Evolutionary conservation across 2,329 filamentous ascomycete species (phyloP), one percentile per base, ranked within the genome.

Genomic region (Cordyceps tenuipes): DNA sequence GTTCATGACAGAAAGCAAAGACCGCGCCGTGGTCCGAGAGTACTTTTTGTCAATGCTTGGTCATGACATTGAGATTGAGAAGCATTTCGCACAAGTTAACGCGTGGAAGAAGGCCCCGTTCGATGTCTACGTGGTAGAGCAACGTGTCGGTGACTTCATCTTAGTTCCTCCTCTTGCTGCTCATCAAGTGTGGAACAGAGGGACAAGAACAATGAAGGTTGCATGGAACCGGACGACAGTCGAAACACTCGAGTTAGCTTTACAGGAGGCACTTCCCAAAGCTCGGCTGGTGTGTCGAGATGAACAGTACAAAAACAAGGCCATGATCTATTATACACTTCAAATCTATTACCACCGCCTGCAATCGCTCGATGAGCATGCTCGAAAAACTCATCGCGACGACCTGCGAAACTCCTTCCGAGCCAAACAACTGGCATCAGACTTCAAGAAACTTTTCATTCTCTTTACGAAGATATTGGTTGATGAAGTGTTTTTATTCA

Each of bases 291-390:
- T 97, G 3, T 97, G 94, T 70, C 88, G 94, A 43, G 94, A 99
- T 66, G 94, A 99, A 71, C 93, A 97, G 72, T 99, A 99, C 78
- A 97, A 97, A 72, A 97, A 96, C 76, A 97, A 97, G 71, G 90
- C 92, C 5, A 97, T 97, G 61, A 81, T 97, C 49, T 96, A 92
- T 72, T 96, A 87, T 70, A 90, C 91, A 0, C 79, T 97, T 3
- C 77, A 87, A 12, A 94, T 91, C 68, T 97, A 97, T 70, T 77
- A 80, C 63, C 76, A 77, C n/a, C 77, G 84, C 54, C 80, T 90
- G 17, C 70, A 72, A 49, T 76, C 80, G 26, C 76, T 82, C 53
- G 82, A 84, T 54, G 78, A 80, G 60, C 73, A 73, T 34, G 71
- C 75, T 12, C 75, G 80, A 56, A 75, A 77, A 61, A 71, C 74